Conservation (phyloP, 495 filamentous ascomycete species). For the Xylaria cubensis region DNA sequence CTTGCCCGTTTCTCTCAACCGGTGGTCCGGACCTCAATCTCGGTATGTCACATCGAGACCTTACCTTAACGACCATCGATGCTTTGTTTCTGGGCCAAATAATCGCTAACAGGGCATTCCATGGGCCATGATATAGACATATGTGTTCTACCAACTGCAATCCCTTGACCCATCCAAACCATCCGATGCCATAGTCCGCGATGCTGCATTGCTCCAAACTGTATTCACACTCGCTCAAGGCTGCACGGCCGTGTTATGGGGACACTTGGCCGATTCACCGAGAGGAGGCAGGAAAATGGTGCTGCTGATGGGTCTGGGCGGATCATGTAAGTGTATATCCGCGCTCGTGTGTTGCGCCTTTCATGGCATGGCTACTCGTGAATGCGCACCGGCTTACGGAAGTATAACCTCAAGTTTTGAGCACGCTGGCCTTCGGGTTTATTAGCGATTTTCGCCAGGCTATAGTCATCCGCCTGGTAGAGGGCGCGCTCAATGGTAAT, state of each 20-base stretch:
- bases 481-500: slow-evolving; percentile 71
- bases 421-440: slow-evolving; percentile 73
- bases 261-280: slow-evolving; percentile 66
- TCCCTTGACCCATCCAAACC: slow-evolving; percentile 62
- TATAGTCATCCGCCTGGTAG: slow-evolving; percentile 66
- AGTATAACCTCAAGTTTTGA: slow-evolving; percentile 50
- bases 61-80: background rate
- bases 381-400: slow-evolving; percentile 5
- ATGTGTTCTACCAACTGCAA: slow-evolving; percentile 69
- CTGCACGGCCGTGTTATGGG: slow-evolving; percentile 72
- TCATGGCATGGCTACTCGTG: background rate
- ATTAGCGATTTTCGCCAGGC: slow-evolving; percentile 65
- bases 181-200: slow-evolving; percentile 63
- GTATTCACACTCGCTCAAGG: slow-evolving; percentile 73
- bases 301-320: slow-evolving; percentile 66
- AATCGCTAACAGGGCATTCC: background rate
- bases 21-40: slow-evolving; percentile 66
- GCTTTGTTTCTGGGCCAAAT: background rate
- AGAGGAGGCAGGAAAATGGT: slow-evolving; percentile 68
- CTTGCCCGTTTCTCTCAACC: slow-evolving; percentile 70
- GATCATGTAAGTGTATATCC: slow-evolving; percentile 46
- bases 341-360: too few species aligned
- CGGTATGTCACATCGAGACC: slow-evolving; percentile 35
- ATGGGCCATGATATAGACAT: slow-evolving; percentile 40
- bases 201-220: slow-evolving; percentile 70